Evolutionary conservation across 2,329 filamentous ascomycete species (phyloP), one percentile per base, ranked within the genome.

Genomic region (Lachnellula hyalina): DNA sequence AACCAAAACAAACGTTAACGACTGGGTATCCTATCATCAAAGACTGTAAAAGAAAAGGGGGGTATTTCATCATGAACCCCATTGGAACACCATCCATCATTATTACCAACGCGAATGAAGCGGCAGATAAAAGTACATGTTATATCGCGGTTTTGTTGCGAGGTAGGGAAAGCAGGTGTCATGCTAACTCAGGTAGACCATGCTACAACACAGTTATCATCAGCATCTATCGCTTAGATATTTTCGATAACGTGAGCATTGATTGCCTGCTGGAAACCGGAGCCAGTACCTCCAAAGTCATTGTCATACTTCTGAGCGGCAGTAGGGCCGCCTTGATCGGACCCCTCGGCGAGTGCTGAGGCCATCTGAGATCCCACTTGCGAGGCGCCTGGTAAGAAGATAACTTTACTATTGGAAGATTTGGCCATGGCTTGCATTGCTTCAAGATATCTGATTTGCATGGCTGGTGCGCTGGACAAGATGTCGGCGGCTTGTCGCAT

Each of bases 381-480:
- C 23, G 64, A 61, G 6, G 77, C 72, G 8, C 78, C 83, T 1
- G 87, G 88, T 63, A 94, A 70, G 79, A 94, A 93, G 65, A 93
- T 92, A 67, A 94, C 87, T 75, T 95, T 95, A 73, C 79, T 82
- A 74, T 91, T 95, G 47, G 91, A 90, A 0, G 84, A 83, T 82
- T 96, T 97, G 66, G 94, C 94, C 93, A 99, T 99, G 42, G 90
- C 83, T 72, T 97, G 94, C 93, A 97, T 97, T 4, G 94, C 92
- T 76, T 99, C 94, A 63, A 99, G 87, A 73, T 97, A 97, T 63
- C 92, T 81, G 76, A 96, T 96, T 76, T 96, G 92, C 94, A 99
- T 99, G 64, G 94, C 94, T 2, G 94, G 94, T 0, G 93, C 93
- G 15, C 85, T 90, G 60, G 84, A 89, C 49, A 99, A 74, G 64